These are phyloP conservation scores for Marvania coccoides DNA, from an alignment of 139 green algal genomes.

Conservation along the genomic window DNA sequence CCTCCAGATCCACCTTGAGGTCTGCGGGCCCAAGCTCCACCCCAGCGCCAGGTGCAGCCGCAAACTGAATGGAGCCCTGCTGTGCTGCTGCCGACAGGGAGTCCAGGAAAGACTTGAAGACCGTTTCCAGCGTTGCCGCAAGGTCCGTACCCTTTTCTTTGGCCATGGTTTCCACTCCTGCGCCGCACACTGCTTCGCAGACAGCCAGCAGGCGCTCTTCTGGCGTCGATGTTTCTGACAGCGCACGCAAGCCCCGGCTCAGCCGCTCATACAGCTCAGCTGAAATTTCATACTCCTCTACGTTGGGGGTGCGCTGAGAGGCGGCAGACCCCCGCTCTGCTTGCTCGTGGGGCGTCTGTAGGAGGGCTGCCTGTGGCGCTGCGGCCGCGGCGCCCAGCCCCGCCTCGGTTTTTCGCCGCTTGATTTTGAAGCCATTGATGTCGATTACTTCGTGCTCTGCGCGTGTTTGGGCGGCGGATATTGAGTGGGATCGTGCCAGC, in stretches of 20 bases:
- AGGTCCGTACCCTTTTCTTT: background rate
- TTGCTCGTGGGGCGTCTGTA: background rate
- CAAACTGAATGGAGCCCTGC: background rate
- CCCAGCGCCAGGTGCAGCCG: background rate
- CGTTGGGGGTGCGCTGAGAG: conserved; percentile 7
- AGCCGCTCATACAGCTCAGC: conserved; percentile 7
- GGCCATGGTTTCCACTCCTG: background rate
- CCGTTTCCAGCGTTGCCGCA: background rate
- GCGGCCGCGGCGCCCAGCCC: background rate
- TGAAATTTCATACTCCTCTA: conserved; percentile 13
- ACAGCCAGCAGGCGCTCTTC: conserved; percentile 12
- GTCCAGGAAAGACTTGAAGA: conserved; percentile 4
- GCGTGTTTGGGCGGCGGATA: background rate
- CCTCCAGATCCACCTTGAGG: conserved; percentile 23
- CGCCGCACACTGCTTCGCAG: background rate
- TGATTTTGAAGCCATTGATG: conserved; percentile 11
- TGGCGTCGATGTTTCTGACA: background rate
- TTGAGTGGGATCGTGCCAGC: background rate
- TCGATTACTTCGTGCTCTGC: conserved; percentile 7
- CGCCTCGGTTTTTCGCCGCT: background rate
- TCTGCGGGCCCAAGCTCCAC: conserved; percentile 1
- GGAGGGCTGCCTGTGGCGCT: background rate
- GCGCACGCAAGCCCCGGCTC: background rate
- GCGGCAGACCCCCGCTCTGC: background rate
- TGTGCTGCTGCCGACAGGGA: background rate